Conservation (phyloP, 2,329 filamentous ascomycete species). For the Aureobasidium leucospermi region DNA sequence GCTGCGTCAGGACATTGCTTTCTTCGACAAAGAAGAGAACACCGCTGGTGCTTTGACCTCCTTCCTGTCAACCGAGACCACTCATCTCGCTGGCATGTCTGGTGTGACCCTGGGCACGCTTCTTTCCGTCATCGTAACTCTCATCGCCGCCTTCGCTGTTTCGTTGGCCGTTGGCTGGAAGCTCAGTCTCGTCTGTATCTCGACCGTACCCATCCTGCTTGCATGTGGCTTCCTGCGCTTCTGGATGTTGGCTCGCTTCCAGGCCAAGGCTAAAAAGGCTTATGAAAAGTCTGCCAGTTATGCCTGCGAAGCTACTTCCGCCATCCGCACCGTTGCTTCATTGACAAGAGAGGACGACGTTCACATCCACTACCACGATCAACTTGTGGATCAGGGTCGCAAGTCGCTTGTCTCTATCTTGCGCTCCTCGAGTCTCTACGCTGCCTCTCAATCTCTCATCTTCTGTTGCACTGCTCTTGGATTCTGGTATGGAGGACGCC, state of each 20-base stretch:
- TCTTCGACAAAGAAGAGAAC: constrained; percentile 86
- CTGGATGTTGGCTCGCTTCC: constrained; percentile 73
- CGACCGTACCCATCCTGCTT: constrained; percentile 69
- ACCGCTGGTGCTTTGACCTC: constrained; percentile 81
- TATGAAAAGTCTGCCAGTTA: constrained; percentile 77
- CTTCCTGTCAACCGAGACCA: constrained; percentile 83
- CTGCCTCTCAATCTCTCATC: constrained; percentile 72
- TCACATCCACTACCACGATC: constrained; percentile 59
- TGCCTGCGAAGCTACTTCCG: constrained; percentile 87
- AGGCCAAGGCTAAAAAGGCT: constrained; percentile 67
- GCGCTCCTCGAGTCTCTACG: constrained; percentile 72
- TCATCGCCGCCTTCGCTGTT: constrained; percentile 65
- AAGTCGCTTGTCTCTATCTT: constrained; percentile 65
- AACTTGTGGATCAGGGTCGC: constrained; percentile 59
- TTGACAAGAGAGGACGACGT: constrained; percentile 83
- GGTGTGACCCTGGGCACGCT: constrained; percentile 84
- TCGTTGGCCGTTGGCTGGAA: constrained; percentile 80
- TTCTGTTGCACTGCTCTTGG: constrained; percentile 78
- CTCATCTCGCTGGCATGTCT: constrained; percentile 78
- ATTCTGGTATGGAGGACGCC: constrained; percentile 84
- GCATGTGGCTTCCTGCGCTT: constrained; percentile 83
- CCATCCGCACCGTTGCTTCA: constrained; percentile 87
- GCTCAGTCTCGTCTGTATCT: constrained; percentile 71
- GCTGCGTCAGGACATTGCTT: constrained; percentile 85
- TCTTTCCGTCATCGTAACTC: constrained; percentile 69